Evolutionary conservation across 75 land plant genomes (phyloP).

Genomic region (Sequoia sempervirens): DNA sequence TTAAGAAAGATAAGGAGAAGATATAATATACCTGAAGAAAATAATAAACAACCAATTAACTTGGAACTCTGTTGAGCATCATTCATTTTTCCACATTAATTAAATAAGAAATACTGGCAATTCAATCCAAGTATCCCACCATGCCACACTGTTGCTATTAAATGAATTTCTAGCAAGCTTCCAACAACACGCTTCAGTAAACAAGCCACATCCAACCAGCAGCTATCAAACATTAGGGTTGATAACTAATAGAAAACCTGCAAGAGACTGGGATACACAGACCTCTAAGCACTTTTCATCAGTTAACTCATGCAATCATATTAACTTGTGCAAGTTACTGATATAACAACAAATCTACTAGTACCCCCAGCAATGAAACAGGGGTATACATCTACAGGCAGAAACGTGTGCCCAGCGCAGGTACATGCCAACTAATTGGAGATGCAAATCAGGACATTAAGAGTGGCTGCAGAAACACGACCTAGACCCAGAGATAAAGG

Average conservation of each 20-base stretch:
- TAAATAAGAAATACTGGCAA: neutral
- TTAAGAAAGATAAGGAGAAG: neutral
- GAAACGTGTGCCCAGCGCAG: too few species aligned
- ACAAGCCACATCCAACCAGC: neutral
- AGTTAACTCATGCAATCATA: neutral
- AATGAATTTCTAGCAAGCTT: neutral
- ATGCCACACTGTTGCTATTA: neutral
- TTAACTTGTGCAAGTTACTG: neutral
- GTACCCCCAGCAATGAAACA: neutral
- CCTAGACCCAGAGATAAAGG: neutral
- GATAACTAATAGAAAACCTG: neutral
- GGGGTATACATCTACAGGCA: neutral
- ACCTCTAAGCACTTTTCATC: neutral
- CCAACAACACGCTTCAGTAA: neutral
- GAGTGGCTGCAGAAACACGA: neutral
- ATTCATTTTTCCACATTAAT: neutral
- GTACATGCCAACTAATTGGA: neutral
- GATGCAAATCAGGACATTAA: neutral
- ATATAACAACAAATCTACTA: neutral
- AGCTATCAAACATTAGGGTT: neutral
- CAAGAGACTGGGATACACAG: neutral
- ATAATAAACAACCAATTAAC: neutral
- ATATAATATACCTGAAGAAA: neutral
- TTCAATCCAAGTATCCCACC: neutral
- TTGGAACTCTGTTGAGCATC: neutral